These are phyloP conservation scores for Chloranthus sessilifolius DNA, from an alignment of 164 flowering plant species.

Conservation along the genomic window DNA sequence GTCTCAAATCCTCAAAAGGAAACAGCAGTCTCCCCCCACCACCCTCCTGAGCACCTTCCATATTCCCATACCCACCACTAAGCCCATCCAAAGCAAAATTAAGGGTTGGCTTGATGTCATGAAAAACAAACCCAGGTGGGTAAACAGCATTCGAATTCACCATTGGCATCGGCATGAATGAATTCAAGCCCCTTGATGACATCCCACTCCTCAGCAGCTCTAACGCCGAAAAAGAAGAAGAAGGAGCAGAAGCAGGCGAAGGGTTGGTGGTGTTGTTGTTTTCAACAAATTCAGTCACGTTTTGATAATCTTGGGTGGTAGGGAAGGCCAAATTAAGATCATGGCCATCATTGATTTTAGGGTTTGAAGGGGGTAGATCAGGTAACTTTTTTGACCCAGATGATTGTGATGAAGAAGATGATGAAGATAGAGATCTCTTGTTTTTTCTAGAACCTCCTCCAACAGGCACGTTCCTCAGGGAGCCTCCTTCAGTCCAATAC, in stretches of 20 bases:
- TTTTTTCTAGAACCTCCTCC: constrained; percentile 95
- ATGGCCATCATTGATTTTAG: constrained; percentile 51
- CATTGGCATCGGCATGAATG: constrained; percentile 55
- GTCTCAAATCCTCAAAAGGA: constrained; percentile 74
- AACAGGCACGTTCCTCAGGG: constrained; percentile 89
- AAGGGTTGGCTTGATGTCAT: constrained; percentile 51
- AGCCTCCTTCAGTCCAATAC: constrained; percentile 98
- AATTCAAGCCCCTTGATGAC: constrained; percentile 43
- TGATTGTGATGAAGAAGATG: too few relatives aligned
- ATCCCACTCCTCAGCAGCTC: constrained; percentile 45
- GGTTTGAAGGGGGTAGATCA: constrained; percentile 47
- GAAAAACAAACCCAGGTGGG: constrained; percentile 45
- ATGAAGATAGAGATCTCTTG: constrained; percentile 50
- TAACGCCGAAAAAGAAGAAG: constrained; percentile 38
- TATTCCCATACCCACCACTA: constrained; percentile 42
- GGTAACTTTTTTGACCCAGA: constrained; percentile 35
- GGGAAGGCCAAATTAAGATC: constrained; percentile 72
- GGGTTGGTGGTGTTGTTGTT: constrained; percentile 13
- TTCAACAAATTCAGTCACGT: constrained; percentile 25
- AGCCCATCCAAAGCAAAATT: constrained; percentile 61
- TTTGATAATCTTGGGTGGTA: constrained; percentile 30
- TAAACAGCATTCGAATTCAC: constrained; percentile 35
- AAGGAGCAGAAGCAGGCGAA: constrained; percentile 15
- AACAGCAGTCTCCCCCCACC: constrained; percentile 50
- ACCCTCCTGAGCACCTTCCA: constrained; percentile 35